Conservation (phyloP, 768 basidiomycete genomes). For the Gautieria morchelliformis region DNA sequence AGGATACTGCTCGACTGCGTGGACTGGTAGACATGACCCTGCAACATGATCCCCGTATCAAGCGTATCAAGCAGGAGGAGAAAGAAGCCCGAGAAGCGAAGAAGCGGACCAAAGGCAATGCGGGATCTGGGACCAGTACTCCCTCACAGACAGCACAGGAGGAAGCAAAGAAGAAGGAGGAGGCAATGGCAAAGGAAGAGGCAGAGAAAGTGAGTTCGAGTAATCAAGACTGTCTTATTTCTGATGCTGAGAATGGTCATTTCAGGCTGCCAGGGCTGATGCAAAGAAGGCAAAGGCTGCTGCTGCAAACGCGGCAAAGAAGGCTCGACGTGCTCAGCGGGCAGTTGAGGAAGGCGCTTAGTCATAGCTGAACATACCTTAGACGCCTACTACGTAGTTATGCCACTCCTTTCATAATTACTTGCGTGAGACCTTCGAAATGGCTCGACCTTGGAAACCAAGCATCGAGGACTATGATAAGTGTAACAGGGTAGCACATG, state of each 20-base stretch:
- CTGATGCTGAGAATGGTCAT: neutral
- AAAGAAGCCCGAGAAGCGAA: conserved; percentile 91
- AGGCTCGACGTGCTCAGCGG: conserved; percentile 62
- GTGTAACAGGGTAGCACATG: conserved; percentile 2
- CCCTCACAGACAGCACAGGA: conserved; percentile 42
- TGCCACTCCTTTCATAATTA: neutral
- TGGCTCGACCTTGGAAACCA: conserved; percentile 4
- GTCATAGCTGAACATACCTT: neutral
- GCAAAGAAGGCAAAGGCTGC: conserved; percentile 81
- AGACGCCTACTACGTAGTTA: neutral
- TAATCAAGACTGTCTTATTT: neutral
- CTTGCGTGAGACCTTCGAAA: neutral
- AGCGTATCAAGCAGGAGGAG: conserved; percentile 92
- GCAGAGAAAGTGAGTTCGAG: conserved; percentile 57
- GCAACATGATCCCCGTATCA: conserved; percentile 87
- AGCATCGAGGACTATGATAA: conserved; percentile 3
- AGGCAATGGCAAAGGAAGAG: conserved; percentile 74
- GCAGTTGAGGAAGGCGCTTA: conserved; percentile 31
- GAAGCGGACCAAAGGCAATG: conserved; percentile 34
- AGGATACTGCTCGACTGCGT: conserved; percentile 86
- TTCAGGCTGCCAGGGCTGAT: conserved; percentile 50
- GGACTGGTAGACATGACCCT: conserved; percentile 80
- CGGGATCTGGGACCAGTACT: conserved; percentile 35
- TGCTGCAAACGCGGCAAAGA: conserved; percentile 86
- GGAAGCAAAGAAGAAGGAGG: conserved; percentile 52